phyloP scores from a whole-genome alignment of 768 basidiomycete species.

The Mycena epipterygia region DNA sequence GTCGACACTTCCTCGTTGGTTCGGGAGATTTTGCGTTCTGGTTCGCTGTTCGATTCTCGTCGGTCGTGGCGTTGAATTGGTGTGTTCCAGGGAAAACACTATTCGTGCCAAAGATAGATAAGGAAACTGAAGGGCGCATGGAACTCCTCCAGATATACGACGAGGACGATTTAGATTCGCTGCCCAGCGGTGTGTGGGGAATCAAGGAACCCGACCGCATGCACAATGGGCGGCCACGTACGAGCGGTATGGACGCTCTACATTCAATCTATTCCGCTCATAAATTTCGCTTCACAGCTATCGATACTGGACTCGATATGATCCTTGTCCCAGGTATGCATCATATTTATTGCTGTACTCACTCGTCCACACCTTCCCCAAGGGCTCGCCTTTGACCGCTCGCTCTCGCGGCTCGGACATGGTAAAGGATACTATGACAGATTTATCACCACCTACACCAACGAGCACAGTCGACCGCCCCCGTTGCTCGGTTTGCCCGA shows the following conservation, averaged over 20 bases:
- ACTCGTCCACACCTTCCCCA: constrained; percentile 39
- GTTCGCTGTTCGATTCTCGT: constrained; percentile 51
- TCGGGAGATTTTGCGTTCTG: constrained; percentile 63
- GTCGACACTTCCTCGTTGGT: constrained; percentile 70
- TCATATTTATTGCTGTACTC: neutral
- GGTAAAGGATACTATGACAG: constrained; percentile 89
- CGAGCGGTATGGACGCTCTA: constrained; percentile 61
- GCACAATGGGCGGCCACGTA: constrained; percentile 60
- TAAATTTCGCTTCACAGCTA: constrained; percentile 43
- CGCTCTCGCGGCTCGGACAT: constrained; percentile 79
- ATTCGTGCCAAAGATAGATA: constrained; percentile 77
- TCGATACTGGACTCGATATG: constrained; percentile 65
- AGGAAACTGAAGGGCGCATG: constrained; percentile 64
- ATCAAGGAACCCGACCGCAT: constrained; percentile 74
- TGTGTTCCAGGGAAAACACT: constrained; percentile 68
- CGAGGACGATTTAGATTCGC: constrained; percentile 66
- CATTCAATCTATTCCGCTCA: constrained; percentile 6
- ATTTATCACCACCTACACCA: constrained; percentile 72
- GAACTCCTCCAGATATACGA: constrained; percentile 75
- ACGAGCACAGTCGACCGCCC: constrained; percentile 54
- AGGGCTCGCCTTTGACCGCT: constrained; percentile 82
- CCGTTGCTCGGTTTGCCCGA: constrained; percentile 70
- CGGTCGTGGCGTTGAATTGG: neutral
- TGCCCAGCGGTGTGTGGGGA: constrained; percentile 79
- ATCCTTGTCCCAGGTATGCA: constrained; percentile 74